phyloP scores from a whole-genome alignment of 306 rosid species.

The Quillaja saponaria region DNA sequence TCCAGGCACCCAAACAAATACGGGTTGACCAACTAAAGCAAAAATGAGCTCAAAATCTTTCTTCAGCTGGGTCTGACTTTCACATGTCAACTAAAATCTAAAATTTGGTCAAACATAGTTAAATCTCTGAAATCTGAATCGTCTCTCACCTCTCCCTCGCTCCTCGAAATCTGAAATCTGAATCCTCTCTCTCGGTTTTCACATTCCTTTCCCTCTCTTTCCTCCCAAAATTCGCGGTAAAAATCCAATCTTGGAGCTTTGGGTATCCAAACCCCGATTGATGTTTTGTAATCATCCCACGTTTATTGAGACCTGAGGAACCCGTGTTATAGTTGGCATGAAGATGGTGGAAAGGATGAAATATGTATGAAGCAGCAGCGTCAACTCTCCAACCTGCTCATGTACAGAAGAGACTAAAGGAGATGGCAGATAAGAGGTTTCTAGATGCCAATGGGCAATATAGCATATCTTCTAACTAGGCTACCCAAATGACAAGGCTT shows the following conservation, averaged over 20 bases:
- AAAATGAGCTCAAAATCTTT: no score
- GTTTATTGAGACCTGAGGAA: conserved; percentile 89
- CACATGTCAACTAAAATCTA: no score
- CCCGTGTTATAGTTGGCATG: conserved; percentile 90
- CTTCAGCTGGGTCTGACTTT: no score
- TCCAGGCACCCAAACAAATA: no score
- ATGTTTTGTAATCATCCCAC: conserved; percentile 39
- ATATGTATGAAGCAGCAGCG: conserved; percentile 96
- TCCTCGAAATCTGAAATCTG: no score
- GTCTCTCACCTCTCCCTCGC: no score
- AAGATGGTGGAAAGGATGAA: conserved; percentile 97
- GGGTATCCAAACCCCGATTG: conserved; percentile 33
- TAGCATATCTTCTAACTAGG: conserved; percentile 56
- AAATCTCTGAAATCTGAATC: no score
- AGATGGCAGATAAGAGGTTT: conserved; percentile 87
- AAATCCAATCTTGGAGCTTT: conserved; percentile 24
- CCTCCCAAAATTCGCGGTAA: not conserved
- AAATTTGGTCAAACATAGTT: conserved; percentile 13
- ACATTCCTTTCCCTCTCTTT: not conserved
- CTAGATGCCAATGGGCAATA: conserved; percentile 60
- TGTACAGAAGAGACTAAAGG: conserved; percentile 85
- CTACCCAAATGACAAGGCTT: conserved; percentile 68
- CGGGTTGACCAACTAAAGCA: no score
- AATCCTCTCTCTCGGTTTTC: conserved; percentile 20
- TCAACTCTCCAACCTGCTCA: conserved; percentile 87